Conservation (phyloP, 202 grass and related monocot species). For the Elaeis oleifera region DNA sequence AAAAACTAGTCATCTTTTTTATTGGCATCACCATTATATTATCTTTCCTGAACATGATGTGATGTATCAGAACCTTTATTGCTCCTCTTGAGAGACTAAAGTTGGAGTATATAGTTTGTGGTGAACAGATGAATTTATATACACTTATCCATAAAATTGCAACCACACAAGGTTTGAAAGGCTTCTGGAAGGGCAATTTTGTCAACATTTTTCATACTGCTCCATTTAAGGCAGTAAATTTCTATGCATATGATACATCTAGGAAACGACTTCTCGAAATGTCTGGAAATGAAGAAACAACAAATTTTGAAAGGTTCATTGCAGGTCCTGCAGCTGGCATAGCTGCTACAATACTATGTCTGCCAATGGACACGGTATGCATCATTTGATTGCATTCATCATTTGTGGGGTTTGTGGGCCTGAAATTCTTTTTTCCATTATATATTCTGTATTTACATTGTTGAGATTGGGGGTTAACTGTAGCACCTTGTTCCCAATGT, state of each 20-base stretch:
- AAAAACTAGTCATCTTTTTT: too few species aligned
- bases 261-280: conserved; percentile 70
- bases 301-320: conserved; percentile 93
- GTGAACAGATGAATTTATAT: conserved; percentile 80
- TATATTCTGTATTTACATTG: too few species aligned
- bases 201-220: conserved; percentile 94
- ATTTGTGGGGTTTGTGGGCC: too few species aligned
- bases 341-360: conserved; percentile 71
- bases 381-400: too few species aligned
- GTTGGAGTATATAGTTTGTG: conserved; percentile 88
- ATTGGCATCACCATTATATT: background rate
- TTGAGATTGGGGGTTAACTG: too few species aligned
- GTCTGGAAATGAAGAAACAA: conserved; percentile 86
- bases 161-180: conserved; percentile 70
- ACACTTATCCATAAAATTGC: conserved; percentile 72
- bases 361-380: conserved; percentile 97
- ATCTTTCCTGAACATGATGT: conserved; percentile 11
- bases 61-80: conserved; percentile 78
- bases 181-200: conserved; percentile 96
- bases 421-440: too few species aligned
- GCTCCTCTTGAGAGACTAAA: conserved; percentile 95
- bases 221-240: conserved; percentile 95
- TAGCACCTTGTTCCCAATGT: too few species aligned
- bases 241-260: conserved; percentile 91
- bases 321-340: conserved; percentile 84